Evolutionary conservation across 2,329 filamentous ascomycete species (phyloP).

Genomic region (Colletotrichum ledebouriae): DNA sequence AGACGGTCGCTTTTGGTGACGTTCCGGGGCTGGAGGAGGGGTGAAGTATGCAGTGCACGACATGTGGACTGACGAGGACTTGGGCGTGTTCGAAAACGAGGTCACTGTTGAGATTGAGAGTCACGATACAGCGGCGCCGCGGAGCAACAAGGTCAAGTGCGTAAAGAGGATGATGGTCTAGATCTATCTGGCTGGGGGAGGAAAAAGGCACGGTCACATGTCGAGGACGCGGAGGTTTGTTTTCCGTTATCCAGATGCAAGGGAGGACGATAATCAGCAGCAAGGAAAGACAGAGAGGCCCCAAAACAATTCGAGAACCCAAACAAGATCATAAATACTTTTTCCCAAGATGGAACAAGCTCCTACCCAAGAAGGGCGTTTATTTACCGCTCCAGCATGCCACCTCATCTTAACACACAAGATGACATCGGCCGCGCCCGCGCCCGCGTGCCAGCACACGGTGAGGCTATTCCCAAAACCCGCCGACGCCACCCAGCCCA

Average conservation of each 20-base stretch:
- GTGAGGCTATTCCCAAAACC: constrained; percentile 35
- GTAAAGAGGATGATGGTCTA: constrained; percentile 11
- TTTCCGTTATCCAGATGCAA: constrained; percentile 12
- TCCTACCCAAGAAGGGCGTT: not conserved
- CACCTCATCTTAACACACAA: constrained; percentile 21
- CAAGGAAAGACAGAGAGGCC: too few species aligned
- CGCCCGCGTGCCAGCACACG: constrained; percentile 10
- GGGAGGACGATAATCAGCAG: not conserved
- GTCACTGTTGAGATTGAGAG: constrained; percentile 48
- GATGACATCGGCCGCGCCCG: constrained; percentile 13
- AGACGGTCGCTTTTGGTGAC: constrained; percentile 57
- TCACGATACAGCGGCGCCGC: constrained; percentile 54
- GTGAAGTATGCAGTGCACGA: constrained; percentile 57
- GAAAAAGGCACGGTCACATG: not conserved
- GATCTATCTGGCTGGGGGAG: not conserved
- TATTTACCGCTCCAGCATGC: constrained; percentile 11
- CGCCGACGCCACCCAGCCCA: constrained; percentile 24
- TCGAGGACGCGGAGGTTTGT: too few species aligned
- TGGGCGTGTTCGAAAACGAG: constrained; percentile 52
- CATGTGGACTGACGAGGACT: constrained; percentile 59
- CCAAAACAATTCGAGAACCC: too few species aligned
- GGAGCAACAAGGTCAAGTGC: constrained; percentile 43
- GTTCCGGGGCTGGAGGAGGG: constrained; percentile 54
- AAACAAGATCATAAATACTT: not conserved
- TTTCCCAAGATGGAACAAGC: not conserved